Percentiles rank a stretch among this genome's conserved stretches.
These are phyloP conservation scores for Chlorella vulgaris DNA, from an alignment of 139 green algal genomes.

Conservation along the genomic window DNA sequence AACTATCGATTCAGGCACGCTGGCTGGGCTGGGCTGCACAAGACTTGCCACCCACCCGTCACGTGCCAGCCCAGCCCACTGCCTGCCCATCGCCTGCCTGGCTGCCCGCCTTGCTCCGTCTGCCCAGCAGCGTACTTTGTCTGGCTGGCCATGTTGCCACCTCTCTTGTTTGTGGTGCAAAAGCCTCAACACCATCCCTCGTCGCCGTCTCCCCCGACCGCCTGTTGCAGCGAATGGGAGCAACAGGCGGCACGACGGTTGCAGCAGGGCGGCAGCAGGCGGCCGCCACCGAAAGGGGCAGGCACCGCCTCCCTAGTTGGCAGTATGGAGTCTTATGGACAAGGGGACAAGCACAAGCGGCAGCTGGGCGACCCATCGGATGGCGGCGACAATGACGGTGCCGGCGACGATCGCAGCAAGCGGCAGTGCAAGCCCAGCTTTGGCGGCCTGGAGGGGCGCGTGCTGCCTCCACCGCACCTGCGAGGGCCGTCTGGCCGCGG, in stretches of 20 bases:
- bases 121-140: not conserved
- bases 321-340: conserved; percentile 29
- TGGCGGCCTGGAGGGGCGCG: not conserved
- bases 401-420: not conserved
- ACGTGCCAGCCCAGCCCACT: not conserved
- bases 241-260: not conserved
- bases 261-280: not conserved
- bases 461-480: not conserved
- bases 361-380: too few species aligned
- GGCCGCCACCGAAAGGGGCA: conserved; percentile 5
- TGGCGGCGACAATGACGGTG: not conserved
- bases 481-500: not conserved
- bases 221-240: conserved; percentile 6
- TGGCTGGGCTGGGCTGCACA: not conserved
- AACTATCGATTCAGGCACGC: conserved; percentile 45
- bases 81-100: not conserved
- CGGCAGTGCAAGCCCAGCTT: not conserved
- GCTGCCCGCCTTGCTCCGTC: not conserved
- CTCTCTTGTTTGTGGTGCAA: not conserved
- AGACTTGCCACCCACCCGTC: too few species aligned
- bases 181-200: not conserved
- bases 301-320: conserved; percentile 8
- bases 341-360: conserved; percentile 35
- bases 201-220: not conserved
- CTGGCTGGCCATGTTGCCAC: not conserved